Percentiles rank a stretch among this genome's conserved stretches.
Evolutionary conservation across 441 rosid species (phyloP).

Genomic region (Metrosideros polymorpha): DNA sequence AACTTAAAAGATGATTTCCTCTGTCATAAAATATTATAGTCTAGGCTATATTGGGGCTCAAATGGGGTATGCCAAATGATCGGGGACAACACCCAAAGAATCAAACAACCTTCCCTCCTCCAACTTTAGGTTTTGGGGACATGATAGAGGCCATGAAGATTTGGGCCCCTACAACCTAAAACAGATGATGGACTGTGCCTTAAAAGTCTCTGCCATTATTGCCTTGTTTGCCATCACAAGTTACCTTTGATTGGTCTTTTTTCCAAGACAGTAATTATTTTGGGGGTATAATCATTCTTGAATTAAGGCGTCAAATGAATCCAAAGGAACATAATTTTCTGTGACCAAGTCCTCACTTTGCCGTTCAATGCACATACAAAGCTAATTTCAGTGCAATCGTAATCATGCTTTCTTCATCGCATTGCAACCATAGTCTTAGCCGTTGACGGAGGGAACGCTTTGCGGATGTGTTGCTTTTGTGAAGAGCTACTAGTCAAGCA

Average conservation of each 20-base stretch:
- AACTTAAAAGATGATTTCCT: background rate
- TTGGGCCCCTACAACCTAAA: slow-evolving; percentile 19
- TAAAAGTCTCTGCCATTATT: slow-evolving; percentile 52
- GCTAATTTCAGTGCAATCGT: background rate
- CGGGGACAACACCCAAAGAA: slow-evolving; percentile 19
- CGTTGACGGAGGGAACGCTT: background rate
- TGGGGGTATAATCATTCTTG: slow-evolving; percentile 21
- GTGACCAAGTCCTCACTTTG: background rate
- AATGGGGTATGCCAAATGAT: slow-evolving; percentile 28
- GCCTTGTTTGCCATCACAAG: slow-evolving; percentile 66
- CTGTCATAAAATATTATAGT: background rate
- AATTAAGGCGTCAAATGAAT: slow-evolving; percentile 9
- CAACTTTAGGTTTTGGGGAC: slow-evolving; percentile 1
- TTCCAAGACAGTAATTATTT: slow-evolving; percentile 20
- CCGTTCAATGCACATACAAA: background rate
- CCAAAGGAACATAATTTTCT: slow-evolving; percentile 16
- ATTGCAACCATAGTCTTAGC: background rate
- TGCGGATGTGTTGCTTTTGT: background rate
- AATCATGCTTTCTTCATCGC: background rate
- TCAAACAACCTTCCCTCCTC: slow-evolving; percentile 5
- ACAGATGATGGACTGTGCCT: slow-evolving; percentile 14
- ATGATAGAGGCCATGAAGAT: slow-evolving; percentile 4
- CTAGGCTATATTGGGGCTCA: background rate
- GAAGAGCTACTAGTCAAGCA: background rate
- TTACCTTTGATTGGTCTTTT: slow-evolving; percentile 12